Evolutionary conservation across 331 rosid genomes (phyloP), one percentile per base, ranked within the genome.

Genomic region (Quercus tomentella): DNA sequence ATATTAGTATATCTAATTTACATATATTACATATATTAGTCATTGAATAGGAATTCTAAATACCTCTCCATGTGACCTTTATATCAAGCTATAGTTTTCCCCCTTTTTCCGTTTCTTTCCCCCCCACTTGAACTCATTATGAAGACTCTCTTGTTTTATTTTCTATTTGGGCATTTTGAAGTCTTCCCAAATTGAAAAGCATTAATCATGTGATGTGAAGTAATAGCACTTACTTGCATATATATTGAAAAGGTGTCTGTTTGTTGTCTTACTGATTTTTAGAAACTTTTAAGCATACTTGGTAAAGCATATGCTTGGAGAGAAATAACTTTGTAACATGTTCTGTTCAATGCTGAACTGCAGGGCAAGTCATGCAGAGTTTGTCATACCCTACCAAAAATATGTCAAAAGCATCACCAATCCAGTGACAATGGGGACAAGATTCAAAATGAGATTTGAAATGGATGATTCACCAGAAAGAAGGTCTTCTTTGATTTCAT

Each of bases 391-490:
- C 57, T 88, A 87, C 84, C 92, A 90, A 86, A 94, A 92, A 58
- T 94, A 85, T 83, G 78, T 82, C 81, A 92, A 82, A 88, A 89
- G 97, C 86, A 80, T 89, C 55, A 79, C 75, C 67, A 92, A 84
- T 87, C 92, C 90, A 8, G 89, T 94, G 88, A 83, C 87, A 63
- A 82, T 82, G 0, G 98, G 98, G 69, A 90, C 96, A 68, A 88
- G 97, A 85, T 94, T 92, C 90, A 92, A 91, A 90, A 88, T 90
- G 91, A 90, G 87, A 89, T 90, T 91, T 79, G 97, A 91, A 72
- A 94, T 92, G 92, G 98, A 94, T 76, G 98, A 94, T 84, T 89
- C 97, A 57, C 87, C 97, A 5, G 98, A 94, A 85, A 91, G 95
- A 89, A 92, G 98, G 98, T 94, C 43, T 70, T 45, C 52, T 56